These are phyloP conservation scores for Moesziomyces parantarcticus DNA, from an alignment of 1,284 basidiomycete species.

Conservation along the genomic window DNA sequence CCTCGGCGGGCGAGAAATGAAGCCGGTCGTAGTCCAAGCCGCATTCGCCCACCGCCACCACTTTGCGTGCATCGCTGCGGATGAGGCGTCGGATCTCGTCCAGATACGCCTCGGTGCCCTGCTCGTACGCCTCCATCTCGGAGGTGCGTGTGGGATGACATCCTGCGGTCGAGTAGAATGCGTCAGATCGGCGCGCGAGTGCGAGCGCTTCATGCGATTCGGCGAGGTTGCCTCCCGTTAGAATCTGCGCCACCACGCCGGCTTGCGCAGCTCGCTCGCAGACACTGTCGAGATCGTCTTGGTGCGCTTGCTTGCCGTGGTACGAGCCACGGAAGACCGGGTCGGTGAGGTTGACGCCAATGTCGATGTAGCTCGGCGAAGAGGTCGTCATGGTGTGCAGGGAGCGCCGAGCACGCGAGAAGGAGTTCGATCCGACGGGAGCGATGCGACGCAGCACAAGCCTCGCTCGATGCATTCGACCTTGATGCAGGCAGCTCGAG, in stretches of 20 bases:
- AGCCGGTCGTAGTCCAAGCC: constrained; percentile 88
- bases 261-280: constrained; percentile 75
- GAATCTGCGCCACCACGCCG: constrained; percentile 80
- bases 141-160: constrained; percentile 86
- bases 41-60: constrained; percentile 80
- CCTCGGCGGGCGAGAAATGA: constrained; percentile 76
- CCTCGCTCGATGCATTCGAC: too few species aligned
- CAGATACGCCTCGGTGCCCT: constrained; percentile 76
- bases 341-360: constrained; percentile 72
- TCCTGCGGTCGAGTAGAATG: constrained; percentile 81
- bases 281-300: constrained; percentile 76
- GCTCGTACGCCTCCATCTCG: constrained; percentile 76
- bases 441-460: too few species aligned
- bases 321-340: constrained; percentile 70
- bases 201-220: constrained; percentile 77
- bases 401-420: too few species aligned
- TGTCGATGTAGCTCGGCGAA: constrained; percentile 67
- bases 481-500: too few species aligned
- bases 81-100: constrained; percentile 68
- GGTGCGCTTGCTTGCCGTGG: constrained; percentile 70
- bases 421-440: too few species aligned
- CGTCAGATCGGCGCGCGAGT: constrained; percentile 74
- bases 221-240: constrained; percentile 80
- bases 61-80: not conserved
- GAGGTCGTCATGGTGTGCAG: not conserved